Evolutionary conservation across 2,329 filamentous ascomycete species (phyloP), one percentile per base, ranked within the genome.

Genomic region (Cladosporium colombiae): DNA sequence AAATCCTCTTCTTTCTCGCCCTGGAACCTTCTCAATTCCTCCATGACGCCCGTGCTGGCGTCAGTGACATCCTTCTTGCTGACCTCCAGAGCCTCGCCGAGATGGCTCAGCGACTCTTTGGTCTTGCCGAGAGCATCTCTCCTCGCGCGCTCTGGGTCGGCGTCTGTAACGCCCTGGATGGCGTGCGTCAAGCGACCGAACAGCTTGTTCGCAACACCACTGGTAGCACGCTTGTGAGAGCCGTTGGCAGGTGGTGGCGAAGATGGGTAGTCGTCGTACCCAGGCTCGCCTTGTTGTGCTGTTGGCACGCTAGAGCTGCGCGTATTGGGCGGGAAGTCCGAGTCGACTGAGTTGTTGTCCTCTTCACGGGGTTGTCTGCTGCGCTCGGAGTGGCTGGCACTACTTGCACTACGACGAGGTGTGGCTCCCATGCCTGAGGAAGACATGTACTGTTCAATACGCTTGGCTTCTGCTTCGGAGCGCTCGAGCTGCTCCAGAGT

Each of bases 111-210:
- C 66, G 89, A 91, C 79, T 99, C 95, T 70, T 90, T 89, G 0
- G 95, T 99, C 84, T 97, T 98, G 46, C 94, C 93, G 71, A 99
- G 97, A 69, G 92, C 90, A 77, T 99, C 95, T 63, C 95, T 86
- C 62, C 95, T 86, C 52, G 93, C 97, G 69, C 93, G 86, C 80
- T 99, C 95, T 0, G 95, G 95, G 75, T 99, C 95, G 50, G 96
- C 92, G 76, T 99, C 95, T 1, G 95, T 94, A 73, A 98, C 94
- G 4, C 95, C 95, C 74, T 98, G 92, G 37, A 98, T 92, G 0
- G 95, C 95, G 79, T 99, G 94, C 64, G 92, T 96, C 68, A 99
- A 90, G 13, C 93, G 91, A 0, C 94, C 95, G 77, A 99, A 98
- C 62, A 99, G 92, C 80, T 94, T 88, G 74, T 86, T 97, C 1